Conservation (phyloP, 371 early-diverging fungal genomes). For the Rhizopus sp. region DNA sequence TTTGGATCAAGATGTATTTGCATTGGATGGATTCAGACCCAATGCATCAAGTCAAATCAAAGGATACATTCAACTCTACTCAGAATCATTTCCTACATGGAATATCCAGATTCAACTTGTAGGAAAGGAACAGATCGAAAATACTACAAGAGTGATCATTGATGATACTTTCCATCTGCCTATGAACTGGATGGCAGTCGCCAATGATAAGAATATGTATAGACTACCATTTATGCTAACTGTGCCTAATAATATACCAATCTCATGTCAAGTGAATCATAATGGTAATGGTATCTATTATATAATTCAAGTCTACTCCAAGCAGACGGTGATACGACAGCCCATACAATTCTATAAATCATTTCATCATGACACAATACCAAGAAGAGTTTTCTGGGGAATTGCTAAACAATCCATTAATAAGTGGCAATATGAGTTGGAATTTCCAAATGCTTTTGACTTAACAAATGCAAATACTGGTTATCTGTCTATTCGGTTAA, state of each 20-base stretch:
- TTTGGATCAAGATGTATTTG: constrained; percentile 14
- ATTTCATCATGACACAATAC: background rate
- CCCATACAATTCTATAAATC: constrained; percentile 13
- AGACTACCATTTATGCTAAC: constrained; percentile 7
- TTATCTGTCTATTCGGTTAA: constrained; percentile 9
- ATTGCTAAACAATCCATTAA: constrained; percentile 13
- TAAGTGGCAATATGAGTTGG: constrained; percentile 28
- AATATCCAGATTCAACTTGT: constrained; percentile 12
- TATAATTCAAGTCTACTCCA: constrained; percentile 3
- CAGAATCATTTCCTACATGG: constrained; percentile 9
- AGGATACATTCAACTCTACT: constrained; percentile 10
- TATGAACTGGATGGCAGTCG: background rate
- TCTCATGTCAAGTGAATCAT: constrained; percentile 9
- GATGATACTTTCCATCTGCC: constrained; percentile 16
- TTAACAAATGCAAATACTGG: background rate
- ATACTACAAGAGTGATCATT: constrained; percentile 1
- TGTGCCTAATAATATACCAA: constrained; percentile 15
- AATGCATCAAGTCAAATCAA: background rate
- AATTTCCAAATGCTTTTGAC: constrained; percentile 15
- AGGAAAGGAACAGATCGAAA: constrained; percentile 12
- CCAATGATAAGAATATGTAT: background rate
- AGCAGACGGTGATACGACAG: background rate
- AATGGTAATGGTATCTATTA: constrained; percentile 1
- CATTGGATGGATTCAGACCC: constrained; percentile 6
- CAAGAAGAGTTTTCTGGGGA: constrained; percentile 25